Conservation (phyloP, 2,329 filamentous ascomycete genomes). For the Colletotrichum paranaense region DNA sequence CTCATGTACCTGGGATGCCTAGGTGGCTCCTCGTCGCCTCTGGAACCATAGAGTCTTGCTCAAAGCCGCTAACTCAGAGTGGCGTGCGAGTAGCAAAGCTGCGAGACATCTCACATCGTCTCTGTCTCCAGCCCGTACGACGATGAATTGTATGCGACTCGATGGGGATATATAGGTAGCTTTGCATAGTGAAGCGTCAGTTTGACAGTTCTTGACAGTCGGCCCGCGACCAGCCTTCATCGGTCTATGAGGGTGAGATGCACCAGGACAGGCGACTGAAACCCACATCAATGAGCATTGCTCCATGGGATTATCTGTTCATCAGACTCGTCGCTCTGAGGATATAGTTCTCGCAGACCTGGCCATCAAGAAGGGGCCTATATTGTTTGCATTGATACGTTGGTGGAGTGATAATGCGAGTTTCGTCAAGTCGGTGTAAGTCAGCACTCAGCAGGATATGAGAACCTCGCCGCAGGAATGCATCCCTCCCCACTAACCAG, state of each 20-base stretch:
- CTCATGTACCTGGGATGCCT: not conserved
- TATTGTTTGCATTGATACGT: not conserved
- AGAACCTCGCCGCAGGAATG: not conserved
- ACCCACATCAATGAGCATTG: too few relatives aligned
- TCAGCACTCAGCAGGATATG: not conserved
- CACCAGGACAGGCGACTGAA: too few relatives aligned
- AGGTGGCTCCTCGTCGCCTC: not conserved
- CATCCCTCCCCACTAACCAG: too few relatives aligned
- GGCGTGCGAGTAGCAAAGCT: not conserved
- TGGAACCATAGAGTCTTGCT: not conserved
- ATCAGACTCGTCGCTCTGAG: not conserved
- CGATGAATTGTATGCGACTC: not conserved
- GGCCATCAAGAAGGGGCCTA: not conserved
- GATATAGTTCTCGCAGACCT: not conserved
- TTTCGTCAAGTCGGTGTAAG: not conserved
- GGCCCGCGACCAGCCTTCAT: too few relatives aligned
- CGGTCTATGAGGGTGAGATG: too few relatives aligned
- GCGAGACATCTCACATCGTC: not conserved
- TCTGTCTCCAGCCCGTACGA: not conserved
- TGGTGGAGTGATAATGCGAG: not conserved
- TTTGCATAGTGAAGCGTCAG: too few relatives aligned
- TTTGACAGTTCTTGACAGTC: too few relatives aligned
- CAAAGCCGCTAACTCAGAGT: not conserved
- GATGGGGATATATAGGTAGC: too few relatives aligned
- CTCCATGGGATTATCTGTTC: too few relatives aligned